Conservation (phyloP, 139 green algal genomes). For the Zygnema circumcarinatum region DNA sequence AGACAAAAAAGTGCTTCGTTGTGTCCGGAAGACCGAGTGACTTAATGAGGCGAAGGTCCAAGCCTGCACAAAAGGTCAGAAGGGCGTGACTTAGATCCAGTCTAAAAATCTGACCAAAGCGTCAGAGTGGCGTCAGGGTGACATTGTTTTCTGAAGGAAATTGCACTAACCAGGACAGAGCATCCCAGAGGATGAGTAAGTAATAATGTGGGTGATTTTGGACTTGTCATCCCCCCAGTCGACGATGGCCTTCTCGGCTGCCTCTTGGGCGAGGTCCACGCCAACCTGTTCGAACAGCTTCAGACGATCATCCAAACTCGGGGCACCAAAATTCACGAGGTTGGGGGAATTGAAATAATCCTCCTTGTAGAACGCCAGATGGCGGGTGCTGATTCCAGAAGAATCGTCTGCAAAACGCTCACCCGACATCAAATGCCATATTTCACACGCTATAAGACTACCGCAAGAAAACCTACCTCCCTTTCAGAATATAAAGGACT, state of each 20-base stretch:
- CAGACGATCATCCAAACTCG: slow-evolving; percentile 22
- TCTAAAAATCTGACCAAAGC: slow-evolving; percentile 4
- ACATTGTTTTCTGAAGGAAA: not conserved
- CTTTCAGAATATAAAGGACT: not conserved
- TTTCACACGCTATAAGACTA: not conserved
- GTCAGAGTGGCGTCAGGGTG: not conserved
- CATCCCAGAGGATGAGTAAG: slow-evolving; percentile 48
- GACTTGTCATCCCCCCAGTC: slow-evolving; percentile 27
- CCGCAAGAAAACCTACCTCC: not conserved
- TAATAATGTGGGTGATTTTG: slow-evolving; percentile 48
- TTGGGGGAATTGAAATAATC: slow-evolving; percentile 14
- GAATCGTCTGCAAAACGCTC: not conserved
- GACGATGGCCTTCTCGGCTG: slow-evolving; percentile 32
- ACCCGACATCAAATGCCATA: not conserved
- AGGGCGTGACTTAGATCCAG: no score
- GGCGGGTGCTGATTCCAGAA: slow-evolving; percentile 37
- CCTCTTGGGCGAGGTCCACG: not conserved
- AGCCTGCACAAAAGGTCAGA: not conserved
- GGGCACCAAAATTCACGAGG: not conserved
- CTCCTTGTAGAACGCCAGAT: not conserved
- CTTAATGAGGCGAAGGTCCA: slow-evolving; percentile 47
- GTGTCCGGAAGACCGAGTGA: slow-evolving; percentile 21
- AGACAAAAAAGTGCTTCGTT: slow-evolving; percentile 37
- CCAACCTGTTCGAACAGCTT: slow-evolving; percentile 20
- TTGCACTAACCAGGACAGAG: slow-evolving; percentile 23